Percentiles rank a stretch among this genome's conserved stretches.
These are phyloP conservation scores for Hibiscus syriacus DNA, from an alignment of 345 rosid species.

Conservation along the genomic window DNA sequence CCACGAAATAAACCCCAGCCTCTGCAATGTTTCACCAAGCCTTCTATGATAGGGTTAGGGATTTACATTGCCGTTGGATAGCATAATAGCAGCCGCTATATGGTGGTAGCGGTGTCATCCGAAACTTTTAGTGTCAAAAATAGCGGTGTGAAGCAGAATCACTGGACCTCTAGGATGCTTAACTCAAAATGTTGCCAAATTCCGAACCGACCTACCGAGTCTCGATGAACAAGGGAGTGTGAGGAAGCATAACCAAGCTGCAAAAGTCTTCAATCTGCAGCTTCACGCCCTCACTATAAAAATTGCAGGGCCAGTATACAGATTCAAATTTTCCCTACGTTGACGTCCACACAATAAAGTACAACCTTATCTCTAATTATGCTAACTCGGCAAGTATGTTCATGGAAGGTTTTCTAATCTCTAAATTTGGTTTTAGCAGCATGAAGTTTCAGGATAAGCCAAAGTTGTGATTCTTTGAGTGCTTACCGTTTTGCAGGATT, in stretches of 20 bases:
- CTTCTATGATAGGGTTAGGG: too few species aligned
- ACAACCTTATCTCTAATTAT: conserved; percentile 63
- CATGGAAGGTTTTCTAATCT: neutral
- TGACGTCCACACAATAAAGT: conserved; percentile 75
- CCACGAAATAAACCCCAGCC: too few species aligned
- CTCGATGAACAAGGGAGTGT: conserved; percentile 86
- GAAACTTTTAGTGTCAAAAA: too few species aligned
- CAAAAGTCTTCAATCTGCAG: conserved; percentile 78
- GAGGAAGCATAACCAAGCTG: conserved; percentile 74
- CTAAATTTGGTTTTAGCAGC: neutral
- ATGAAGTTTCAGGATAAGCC: neutral
- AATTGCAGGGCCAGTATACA: conserved; percentile 49
- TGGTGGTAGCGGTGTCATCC: too few species aligned
- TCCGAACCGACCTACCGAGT: conserved; percentile 69
- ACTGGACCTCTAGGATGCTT: conserved; percentile 96
- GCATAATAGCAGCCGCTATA: too few species aligned
- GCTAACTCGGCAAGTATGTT: conserved; percentile 57
- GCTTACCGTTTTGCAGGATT: conserved; percentile 20
- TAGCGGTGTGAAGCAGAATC: too few species aligned
- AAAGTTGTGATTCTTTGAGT: neutral
- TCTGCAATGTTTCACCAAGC: too few species aligned
- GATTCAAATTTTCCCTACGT: conserved; percentile 65
- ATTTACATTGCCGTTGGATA: too few species aligned
- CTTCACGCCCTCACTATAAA: conserved; percentile 65
- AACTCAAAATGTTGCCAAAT: conserved; percentile 76